These are phyloP conservation scores for Termitomyces titanicus DNA, from an alignment of 768 basidiomycete genomes.

Conservation along the genomic window DNA sequence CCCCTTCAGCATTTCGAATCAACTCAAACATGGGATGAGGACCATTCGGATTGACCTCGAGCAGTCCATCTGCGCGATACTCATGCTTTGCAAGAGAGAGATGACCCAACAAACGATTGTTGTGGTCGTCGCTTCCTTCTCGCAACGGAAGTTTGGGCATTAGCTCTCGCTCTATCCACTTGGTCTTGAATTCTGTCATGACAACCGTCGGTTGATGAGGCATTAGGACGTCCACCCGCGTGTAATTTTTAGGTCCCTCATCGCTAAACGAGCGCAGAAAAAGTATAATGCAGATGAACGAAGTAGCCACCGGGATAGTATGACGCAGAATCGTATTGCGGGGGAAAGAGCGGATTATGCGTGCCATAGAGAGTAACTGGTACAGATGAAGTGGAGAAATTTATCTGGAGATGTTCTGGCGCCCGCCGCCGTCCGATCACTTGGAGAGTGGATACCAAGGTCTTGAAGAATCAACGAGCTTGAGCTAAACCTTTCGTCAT, in stretches of 20 bases:
- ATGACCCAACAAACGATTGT: constrained; percentile 31
- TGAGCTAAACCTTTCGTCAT: too few relatives aligned
- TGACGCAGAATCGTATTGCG: neutral
- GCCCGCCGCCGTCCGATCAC: too few relatives aligned
- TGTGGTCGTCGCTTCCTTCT: neutral
- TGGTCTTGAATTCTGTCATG: neutral
- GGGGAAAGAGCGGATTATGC: neutral
- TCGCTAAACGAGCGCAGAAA: neutral
- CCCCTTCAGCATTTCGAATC: constrained; percentile 64
- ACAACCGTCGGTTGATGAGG: neutral
- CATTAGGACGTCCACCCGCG: neutral
- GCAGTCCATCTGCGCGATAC: constrained; percentile 35
- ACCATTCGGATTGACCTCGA: constrained; percentile 36
- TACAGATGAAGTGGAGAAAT: neutral
- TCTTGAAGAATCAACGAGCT: too few relatives aligned
- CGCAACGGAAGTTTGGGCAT: neutral
- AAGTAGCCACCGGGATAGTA: neutral
- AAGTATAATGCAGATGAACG: neutral
- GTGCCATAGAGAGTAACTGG: neutral
- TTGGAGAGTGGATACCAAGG: too few relatives aligned
- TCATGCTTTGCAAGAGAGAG: constrained; percentile 23
- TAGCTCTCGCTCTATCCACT: neutral
- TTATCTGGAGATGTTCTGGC: too few relatives aligned
- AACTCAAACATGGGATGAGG: constrained; percentile 78
- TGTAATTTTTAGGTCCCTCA: neutral